Evolutionary conservation across 495 filamentous ascomycete genomes (phyloP).

Genomic region (Rostrohypoxylon terebratum): DNA sequence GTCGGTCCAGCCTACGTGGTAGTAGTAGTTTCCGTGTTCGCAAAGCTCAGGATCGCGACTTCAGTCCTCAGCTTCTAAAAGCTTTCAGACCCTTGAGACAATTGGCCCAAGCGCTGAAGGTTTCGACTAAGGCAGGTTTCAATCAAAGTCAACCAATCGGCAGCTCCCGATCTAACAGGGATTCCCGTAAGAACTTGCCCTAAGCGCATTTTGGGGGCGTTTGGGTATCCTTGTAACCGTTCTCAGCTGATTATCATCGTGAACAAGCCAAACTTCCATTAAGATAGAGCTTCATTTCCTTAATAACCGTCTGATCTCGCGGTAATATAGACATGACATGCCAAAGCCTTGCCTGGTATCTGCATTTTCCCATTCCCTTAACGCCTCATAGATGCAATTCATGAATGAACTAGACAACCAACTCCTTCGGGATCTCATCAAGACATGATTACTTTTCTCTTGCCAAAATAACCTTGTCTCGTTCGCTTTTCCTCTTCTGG

Average conservation of each 20-base stretch:
- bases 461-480: constrained; percentile 91
- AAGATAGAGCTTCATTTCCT: background rate
- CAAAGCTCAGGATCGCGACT: constrained; percentile 22
- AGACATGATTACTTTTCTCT: constrained; percentile 70
- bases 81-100: constrained; percentile 45
- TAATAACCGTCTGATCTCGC: background rate
- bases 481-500: constrained; percentile 78
- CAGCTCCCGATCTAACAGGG: constrained; percentile 27
- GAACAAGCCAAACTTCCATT: background rate
- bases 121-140: constrained; percentile 46
- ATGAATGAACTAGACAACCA: constrained; percentile 7
- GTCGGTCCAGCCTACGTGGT: constrained; percentile 18
- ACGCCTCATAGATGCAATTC: constrained; percentile 48
- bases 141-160: constrained; percentile 32
- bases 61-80: constrained; percentile 20
- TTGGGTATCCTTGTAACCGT: constrained; percentile 3
- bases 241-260: background rate
- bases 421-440: constrained; percentile 18
- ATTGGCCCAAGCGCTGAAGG: constrained; percentile 39
- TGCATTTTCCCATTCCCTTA: constrained; percentile 35
- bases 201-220: constrained; percentile 11
- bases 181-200: constrained; percentile 16
- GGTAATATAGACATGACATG: constrained; percentile 15
- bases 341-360: constrained; percentile 42
- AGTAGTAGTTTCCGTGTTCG: constrained; percentile 15